Base-by-base conservation (phyloP, 345 rosid species). In the Hibiscus mutabilis region DNA sequence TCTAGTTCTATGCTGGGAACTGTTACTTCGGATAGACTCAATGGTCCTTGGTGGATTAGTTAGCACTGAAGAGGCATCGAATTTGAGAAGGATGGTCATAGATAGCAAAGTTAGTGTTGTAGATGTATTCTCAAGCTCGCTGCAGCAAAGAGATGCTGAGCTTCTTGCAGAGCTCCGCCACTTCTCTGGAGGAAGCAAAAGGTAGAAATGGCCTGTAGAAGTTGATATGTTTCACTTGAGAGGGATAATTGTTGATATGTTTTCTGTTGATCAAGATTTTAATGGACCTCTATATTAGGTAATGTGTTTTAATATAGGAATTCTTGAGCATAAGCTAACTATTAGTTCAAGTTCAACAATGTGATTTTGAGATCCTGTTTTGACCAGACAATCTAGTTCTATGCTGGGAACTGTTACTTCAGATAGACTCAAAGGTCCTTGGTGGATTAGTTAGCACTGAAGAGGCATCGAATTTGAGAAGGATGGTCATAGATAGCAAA, bases 351-450 rank as follows among this genome's bases (percentile, higher is more conserved):
- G 31, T 69, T 49, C 21, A 55, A 69, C 55, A 49, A 49, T 16
- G 55, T 4, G 19, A 49, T 49, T 16, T 49, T 16, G 55, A 49
- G 19, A 49, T 16, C 19, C 55, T 49, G 55, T 49, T 49, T 49
- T 49, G 55, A 15, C 55, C 55, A 49, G 55, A 49, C 16, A 49
- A 14, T 7, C 19, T 15, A 3, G 55, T 15, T 70, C 10, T 79
- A 49, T 74, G 75, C 49, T 89, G 90, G 90, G 86, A 88, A 83
- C 78, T 91, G 73, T 86, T 91, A 75, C 91, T 83, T 66, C 86
- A 89, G 67, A 80, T 92, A 56, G 97, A 92, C 71, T 81, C 96
- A 13, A 80, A 89, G 93, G 88, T 89, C 73, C 86, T 92, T 66
- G 79, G 62, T 69, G 89, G 86, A 68, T 72, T 86, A 72, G 79